phyloP scores from a whole-genome alignment of 768 basidiomycete genomes.

The Lanmaoa pseudosensibilis region DNA sequence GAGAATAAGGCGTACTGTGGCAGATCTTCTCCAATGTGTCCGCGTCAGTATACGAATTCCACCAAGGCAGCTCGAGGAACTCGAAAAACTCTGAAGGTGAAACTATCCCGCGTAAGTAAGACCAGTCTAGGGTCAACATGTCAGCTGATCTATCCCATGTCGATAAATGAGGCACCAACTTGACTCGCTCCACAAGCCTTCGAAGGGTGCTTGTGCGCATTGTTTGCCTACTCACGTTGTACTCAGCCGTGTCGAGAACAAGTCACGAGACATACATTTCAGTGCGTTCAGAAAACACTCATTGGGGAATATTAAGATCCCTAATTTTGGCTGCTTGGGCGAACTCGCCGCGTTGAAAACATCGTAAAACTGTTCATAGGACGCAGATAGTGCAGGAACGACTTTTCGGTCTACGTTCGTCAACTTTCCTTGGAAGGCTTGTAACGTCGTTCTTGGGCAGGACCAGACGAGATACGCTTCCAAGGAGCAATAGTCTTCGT shows the following conservation, averaged over 20 bases:
- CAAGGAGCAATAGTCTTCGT: constrained; percentile 1
- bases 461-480: constrained; percentile 17
- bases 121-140: constrained; percentile 10
- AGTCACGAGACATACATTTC: constrained; percentile 6
- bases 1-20: constrained; percentile 3
- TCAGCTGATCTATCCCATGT: neutral
- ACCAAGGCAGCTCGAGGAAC: constrained; percentile 17
- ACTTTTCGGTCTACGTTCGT: constrained; percentile 9
- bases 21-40: constrained; percentile 6
- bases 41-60: constrained; percentile 7
- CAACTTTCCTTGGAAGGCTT: constrained; percentile 13
- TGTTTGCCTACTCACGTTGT: neutral
- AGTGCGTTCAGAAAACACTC: neutral
- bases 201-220: neutral
- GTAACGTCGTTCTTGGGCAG: constrained; percentile 4
- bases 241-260: neutral
- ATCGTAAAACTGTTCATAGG: constrained; percentile 13
- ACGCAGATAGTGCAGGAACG: neutral
- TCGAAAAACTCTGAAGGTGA: constrained; percentile 15
- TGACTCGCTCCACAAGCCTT: constrained; percentile 9
- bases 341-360: neutral
- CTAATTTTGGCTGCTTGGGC: neutral
- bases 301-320: neutral
- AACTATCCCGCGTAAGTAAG: constrained; percentile 13
- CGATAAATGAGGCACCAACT: constrained; percentile 2